Base-by-base conservation (phyloP, 345 rosid genomes). In the Linum lewisii region DNA sequence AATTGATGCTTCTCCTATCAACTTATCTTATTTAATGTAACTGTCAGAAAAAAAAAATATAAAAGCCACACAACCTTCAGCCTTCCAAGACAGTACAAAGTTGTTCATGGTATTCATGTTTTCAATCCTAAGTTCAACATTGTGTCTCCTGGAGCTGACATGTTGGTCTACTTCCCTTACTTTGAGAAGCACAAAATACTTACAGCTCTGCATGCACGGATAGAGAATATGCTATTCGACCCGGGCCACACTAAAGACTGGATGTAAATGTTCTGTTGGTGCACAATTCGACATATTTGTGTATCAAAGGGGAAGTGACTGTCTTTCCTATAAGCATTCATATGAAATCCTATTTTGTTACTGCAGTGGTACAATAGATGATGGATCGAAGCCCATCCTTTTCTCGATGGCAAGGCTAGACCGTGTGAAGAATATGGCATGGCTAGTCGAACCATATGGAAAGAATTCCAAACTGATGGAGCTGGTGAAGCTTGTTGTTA, bases 371-470 rank as follows among this genome's bases (percentile, higher is more conserved):
- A 36, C 60, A 42, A 61, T 84, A 62, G 73, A 65, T 26, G 77
- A 82, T 53, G 64, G 25, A 6, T 65, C 76, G 9, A 84, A 82
- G 75, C 85, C 85, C 2, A 73, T 82, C 61, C 70, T 82, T 36
- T 84, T 84, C 69, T 80, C 84, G 52, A 84, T 82, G 91, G 87
- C 87, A 66, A 78, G 87, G 70, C 76, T 84, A 38, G 80, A 84
- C 62, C 66, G 67, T 56, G 85, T 82, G 47, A 84, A 84, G 71
- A 84, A 70, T 65, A 58, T 84, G 55, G 78, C 84, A 0, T 85
- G 85, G 11, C 73, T 84, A 24, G 81, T 82, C 59, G 82, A 84
- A 64, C 80, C 79, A 68, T 73, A 78, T 56, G 77, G 72, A 24
- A 78, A 62, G 71, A 78, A 66, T 32, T 58, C 55, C 45, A 75